phyloP scores from a whole-genome alignment of 1,139 yeast genomes.

The Sugiyamaella japonica region DNA sequence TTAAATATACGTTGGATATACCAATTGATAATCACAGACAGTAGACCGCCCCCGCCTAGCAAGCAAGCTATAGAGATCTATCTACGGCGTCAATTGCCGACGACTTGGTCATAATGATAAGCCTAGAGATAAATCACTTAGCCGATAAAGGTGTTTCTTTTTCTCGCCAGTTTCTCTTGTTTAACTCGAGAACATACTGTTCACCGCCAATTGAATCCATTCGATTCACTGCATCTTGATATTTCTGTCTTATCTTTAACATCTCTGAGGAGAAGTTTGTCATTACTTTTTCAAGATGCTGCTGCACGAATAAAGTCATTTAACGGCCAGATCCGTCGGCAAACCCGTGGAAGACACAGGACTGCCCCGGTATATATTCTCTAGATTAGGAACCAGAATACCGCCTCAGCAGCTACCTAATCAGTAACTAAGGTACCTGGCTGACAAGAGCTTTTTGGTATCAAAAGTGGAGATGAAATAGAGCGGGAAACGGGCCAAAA shows the following conservation, averaged over 20 bases:
- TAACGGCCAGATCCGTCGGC: conserved; percentile 10
- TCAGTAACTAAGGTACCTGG: not conserved
- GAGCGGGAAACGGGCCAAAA: not conserved
- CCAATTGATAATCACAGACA: not conserved
- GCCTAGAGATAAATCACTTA: too few species aligned
- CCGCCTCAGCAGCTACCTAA: not conserved
- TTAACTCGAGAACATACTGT: not conserved
- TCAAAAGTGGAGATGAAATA: not conserved
- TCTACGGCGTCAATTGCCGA: conserved; percentile 6
- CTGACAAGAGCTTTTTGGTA: not conserved
- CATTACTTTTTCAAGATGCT: conserved; percentile 1
- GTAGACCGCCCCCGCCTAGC: too few species aligned
- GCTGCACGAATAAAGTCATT: not conserved
- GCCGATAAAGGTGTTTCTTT: not conserved
- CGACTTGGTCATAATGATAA: not conserved
- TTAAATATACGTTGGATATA: not conserved
- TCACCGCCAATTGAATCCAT: conserved; percentile 8
- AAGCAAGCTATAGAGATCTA: not conserved
- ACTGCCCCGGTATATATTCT: not conserved
- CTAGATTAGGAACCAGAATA: not conserved
- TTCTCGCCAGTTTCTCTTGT: not conserved
- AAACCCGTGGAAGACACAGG: not conserved
- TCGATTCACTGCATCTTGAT: conserved; percentile 8
- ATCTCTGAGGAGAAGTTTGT: not conserved
- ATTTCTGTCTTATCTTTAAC: conserved; percentile 5